Evolutionary conservation across 2,329 filamentous ascomycete species (phyloP).

Genomic region (Thielaviopsis punctulata): DNA sequence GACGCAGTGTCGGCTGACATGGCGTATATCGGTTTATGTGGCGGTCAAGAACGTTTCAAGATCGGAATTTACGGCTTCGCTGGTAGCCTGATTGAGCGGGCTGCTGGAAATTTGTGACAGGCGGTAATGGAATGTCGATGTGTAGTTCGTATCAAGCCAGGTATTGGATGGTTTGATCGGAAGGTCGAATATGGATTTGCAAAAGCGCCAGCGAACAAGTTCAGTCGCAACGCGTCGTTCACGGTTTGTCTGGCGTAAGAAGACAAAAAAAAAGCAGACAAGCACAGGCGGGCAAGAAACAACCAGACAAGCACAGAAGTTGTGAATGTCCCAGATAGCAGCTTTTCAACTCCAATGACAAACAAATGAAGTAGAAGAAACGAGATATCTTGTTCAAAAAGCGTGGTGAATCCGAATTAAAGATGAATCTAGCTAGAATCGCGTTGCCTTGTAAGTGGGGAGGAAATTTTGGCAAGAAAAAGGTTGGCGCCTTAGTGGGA

Average conservation of each 20-base stretch:
- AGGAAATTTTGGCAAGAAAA: not conserved
- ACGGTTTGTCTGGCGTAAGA: not conserved
- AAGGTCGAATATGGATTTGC: not conserved
- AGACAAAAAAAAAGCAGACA: too few species aligned
- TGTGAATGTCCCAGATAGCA: not conserved
- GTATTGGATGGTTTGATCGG: not conserved
- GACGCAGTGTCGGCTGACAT: constrained; percentile 13
- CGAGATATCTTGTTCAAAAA: not conserved
- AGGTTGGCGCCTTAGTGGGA: not conserved
- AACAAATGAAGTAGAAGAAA: not conserved
- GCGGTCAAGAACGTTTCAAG: not conserved
- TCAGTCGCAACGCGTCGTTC: not conserved
- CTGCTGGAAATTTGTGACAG: too few species aligned
- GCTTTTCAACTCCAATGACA: not conserved
- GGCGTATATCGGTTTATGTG: not conserved
- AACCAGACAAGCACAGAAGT: not conserved
- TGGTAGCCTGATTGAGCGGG: not conserved
- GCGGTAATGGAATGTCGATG: too few species aligned
- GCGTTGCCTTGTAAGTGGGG: not conserved
- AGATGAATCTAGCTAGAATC: not conserved
- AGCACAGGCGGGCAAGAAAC: too few species aligned
- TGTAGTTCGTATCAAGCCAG: too few species aligned
- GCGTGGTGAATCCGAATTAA: not conserved
- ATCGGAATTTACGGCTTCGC: not conserved
- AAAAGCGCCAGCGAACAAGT: not conserved